Conservation (phyloP, 2,329 filamentous ascomycete species). For the Cladosporium sp. region DNA sequence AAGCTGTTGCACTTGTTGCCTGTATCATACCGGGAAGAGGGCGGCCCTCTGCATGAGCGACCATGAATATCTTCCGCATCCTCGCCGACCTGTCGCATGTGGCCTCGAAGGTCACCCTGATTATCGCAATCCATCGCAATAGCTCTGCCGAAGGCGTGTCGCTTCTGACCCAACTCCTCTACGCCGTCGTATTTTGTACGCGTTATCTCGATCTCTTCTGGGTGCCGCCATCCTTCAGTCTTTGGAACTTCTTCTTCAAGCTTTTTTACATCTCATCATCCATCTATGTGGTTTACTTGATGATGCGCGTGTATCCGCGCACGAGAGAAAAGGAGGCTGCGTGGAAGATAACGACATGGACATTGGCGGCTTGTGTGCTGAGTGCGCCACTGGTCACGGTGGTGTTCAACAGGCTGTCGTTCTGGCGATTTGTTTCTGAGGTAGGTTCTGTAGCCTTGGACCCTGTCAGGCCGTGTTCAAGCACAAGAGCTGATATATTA, state of each 20-base stretch:
- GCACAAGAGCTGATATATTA: background rate
- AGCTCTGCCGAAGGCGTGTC: constrained; percentile 85
- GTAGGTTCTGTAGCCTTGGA: constrained; percentile 19
- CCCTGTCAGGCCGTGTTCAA: background rate
- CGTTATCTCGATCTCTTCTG: constrained; percentile 73
- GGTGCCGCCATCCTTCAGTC: constrained; percentile 31
- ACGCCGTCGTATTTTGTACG: constrained; percentile 78
- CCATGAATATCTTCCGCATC: constrained; percentile 57
- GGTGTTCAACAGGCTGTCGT: constrained; percentile 52
- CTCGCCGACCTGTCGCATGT: constrained; percentile 81
- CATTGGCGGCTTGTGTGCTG: constrained; percentile 60
- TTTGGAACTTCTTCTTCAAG: constrained; percentile 76
- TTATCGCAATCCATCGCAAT: constrained; percentile 86
- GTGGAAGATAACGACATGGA: constrained; percentile 81
- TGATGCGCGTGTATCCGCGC: constrained; percentile 80
- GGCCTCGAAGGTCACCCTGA: constrained; percentile 81
- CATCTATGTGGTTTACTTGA: constrained; percentile 79
- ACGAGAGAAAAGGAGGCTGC: constrained; percentile 87
- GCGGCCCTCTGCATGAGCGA: background rate
- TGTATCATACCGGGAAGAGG: background rate
- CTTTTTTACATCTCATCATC: constrained; percentile 81
- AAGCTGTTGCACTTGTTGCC: background rate
- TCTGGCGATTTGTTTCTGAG: constrained; percentile 24
- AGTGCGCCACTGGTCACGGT: constrained; percentile 69
- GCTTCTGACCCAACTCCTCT: constrained; percentile 84